phyloP scores from a whole-genome alignment of 352 stramenopile species.

The Globisporangium echinulatum region DNA sequence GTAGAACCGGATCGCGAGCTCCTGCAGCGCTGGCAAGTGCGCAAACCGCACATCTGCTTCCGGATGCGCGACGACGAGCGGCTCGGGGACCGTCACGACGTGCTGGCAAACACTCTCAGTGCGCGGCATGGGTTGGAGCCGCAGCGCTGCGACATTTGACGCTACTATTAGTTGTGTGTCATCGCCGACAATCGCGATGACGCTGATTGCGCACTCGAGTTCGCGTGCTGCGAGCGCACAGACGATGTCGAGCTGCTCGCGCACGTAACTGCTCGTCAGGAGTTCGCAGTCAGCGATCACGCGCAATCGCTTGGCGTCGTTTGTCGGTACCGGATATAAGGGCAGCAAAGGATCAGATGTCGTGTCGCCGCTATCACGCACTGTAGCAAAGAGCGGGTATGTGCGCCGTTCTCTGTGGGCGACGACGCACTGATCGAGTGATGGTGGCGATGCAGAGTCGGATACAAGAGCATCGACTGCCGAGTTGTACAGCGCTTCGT shows the following conservation, averaged over 20 bases:
- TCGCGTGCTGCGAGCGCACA: conserved; percentile 40
- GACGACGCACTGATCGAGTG: conserved; percentile 7
- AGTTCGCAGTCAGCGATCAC: neutral
- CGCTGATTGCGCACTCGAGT: conserved; percentile 31
- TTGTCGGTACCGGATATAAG: neutral
- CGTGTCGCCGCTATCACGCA: neutral
- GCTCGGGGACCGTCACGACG: conserved; percentile 25
- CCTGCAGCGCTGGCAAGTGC: conserved; percentile 12
- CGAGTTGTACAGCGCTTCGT: conserved; percentile 17
- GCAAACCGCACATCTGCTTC: conserved; percentile 47
- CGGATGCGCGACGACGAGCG: conserved; percentile 39
- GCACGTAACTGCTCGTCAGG: conserved; percentile 17
- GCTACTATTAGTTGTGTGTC: conserved; percentile 32
- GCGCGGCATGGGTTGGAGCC: conserved; percentile 6
- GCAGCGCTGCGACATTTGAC: conserved; percentile 29
- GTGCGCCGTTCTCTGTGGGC: conserved; percentile 21
- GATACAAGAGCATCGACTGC: conserved; percentile 2
- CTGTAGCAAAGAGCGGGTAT: conserved; percentile 22
- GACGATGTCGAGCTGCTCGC: conserved; percentile 45
- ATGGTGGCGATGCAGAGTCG: neutral
- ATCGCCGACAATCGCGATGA: conserved; percentile 43
- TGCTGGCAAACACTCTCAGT: conserved; percentile 20
- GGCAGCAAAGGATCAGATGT: neutral
- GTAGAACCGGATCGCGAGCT: conserved; percentile 24
- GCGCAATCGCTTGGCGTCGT: neutral